Conservation (phyloP, 2,329 filamentous ascomycete genomes). For the Cladophialophora carrionii region DNA sequence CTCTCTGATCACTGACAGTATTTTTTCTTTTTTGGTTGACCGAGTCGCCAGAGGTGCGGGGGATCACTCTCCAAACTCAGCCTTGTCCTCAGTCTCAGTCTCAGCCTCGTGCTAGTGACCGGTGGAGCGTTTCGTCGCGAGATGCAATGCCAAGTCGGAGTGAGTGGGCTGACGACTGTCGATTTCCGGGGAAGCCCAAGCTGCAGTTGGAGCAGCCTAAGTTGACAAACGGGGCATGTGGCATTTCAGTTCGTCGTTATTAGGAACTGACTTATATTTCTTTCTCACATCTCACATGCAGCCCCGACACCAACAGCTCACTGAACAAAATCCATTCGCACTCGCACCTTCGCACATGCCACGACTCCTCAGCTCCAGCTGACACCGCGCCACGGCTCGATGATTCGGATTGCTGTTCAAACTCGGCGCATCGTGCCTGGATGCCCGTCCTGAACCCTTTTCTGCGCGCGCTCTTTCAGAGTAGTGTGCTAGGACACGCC, state of each 20-base stretch:
- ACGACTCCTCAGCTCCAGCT: slow-evolving; percentile 13
- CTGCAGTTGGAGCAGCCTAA: slow-evolving; percentile 4
- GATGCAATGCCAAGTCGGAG: not conserved
- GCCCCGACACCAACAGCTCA: not conserved
- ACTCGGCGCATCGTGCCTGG: slow-evolving; percentile 53
- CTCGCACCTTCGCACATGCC: not conserved
- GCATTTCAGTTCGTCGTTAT: slow-evolving; percentile 6
- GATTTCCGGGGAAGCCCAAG: slow-evolving; percentile 8
- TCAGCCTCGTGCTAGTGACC: not conserved
- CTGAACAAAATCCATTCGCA: not conserved
- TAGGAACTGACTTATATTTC: not conserved
- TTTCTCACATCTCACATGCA: slow-evolving; percentile 9
- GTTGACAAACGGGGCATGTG: slow-evolving; percentile 12
- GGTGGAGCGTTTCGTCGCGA: slow-evolving; percentile 5
- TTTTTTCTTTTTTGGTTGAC: not conserved
- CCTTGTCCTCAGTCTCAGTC: not conserved
- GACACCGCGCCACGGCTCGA: slow-evolving; percentile 25
- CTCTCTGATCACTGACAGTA: not conserved
- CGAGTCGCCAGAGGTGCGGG: not conserved
- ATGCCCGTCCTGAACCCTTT: slow-evolving; percentile 99
- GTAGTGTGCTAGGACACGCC: slow-evolving; percentile 88
- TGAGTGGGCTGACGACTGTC: not conserved
- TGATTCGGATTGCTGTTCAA: slow-evolving; percentile 25
- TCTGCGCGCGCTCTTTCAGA: slow-evolving; percentile 97
- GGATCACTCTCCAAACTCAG: not conserved